Evolutionary conservation across 2,329 filamentous ascomycete genomes (phyloP).

Genomic region (Xylariaceae sp.): DNA sequence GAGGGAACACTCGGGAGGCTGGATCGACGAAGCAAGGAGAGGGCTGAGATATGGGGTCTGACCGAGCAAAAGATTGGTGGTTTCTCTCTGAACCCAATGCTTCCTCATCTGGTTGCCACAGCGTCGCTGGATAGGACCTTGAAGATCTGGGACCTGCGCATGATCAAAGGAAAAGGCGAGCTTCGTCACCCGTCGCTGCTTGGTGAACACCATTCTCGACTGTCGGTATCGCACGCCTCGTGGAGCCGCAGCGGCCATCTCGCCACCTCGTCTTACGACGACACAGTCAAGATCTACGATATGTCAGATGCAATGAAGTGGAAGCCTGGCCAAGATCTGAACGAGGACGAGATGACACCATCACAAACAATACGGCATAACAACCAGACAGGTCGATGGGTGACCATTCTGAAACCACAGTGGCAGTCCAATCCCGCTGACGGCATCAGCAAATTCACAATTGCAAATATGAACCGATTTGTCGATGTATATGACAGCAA

Average conservation of each 20-base stretch:
- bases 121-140: constrained; percentile 85
- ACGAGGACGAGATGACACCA: constrained; percentile 63
- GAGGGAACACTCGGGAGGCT: constrained; percentile 76
- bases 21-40: constrained; percentile 62
- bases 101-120: constrained; percentile 80
- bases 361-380: constrained; percentile 72
- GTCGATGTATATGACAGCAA: constrained; percentile 82
- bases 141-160: constrained; percentile 85
- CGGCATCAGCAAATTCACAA: constrained; percentile 79
- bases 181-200: constrained; percentile 62
- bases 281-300: constrained; percentile 89
- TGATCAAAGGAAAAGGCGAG: constrained; percentile 60
- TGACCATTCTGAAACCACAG: constrained; percentile 76
- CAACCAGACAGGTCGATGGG: constrained; percentile 93
- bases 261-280: constrained; percentile 90
- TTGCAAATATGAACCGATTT: constrained; percentile 97
- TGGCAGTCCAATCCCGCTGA: constrained; percentile 82
- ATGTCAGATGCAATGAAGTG: constrained; percentile 60
- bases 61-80: constrained; percentile 95
- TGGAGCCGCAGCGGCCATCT: constrained; percentile 84
- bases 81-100: constrained; percentile 75
- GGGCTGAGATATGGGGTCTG: constrained; percentile 67
- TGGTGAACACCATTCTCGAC: constrained; percentile 73
- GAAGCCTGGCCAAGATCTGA: constrained; percentile 54
- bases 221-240: constrained; percentile 89